Conservation (phyloP, 768 basidiomycete species). For the Mycena belliarum region DNA sequence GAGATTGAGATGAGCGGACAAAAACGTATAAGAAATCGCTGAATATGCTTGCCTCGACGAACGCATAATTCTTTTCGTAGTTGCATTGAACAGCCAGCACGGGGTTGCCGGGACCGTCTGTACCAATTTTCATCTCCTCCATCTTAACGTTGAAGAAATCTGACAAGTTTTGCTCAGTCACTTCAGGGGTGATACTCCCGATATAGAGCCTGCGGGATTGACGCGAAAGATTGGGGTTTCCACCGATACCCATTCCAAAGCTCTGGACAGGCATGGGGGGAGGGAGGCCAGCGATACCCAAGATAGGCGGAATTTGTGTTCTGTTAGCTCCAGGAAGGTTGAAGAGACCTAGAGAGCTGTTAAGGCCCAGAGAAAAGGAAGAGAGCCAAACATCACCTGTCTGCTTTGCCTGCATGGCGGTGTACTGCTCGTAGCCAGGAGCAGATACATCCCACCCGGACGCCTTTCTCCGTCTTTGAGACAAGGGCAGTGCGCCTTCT, state of each 20-base stretch:
- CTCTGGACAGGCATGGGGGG: slow-evolving; percentile 82
- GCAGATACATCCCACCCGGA: slow-evolving; percentile 98
- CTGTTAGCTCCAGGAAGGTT: slow-evolving; percentile 95
- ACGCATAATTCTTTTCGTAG: slow-evolving; percentile 98
- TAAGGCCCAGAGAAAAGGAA: slow-evolving; percentile 12
- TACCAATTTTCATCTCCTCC: slow-evolving; percentile 88
- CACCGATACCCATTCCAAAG: slow-evolving; percentile 84
- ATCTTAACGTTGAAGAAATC: slow-evolving; percentile 97
- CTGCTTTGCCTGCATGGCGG: slow-evolving; percentile 96
- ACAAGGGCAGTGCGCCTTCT: slow-evolving; percentile 75
- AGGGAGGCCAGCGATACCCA: slow-evolving; percentile 79
- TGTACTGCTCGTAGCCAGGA: slow-evolving; percentile 92
- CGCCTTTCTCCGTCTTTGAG: slow-evolving; percentile 84
- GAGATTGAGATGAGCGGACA: slow-evolving; percentile 17
- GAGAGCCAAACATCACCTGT: slow-evolving; percentile 60
- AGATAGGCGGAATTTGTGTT: slow-evolving; percentile 81
- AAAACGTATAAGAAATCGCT: background rate
- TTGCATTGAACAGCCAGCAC: slow-evolving; percentile 95
- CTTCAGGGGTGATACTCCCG: slow-evolving; percentile 92
- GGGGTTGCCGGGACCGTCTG: slow-evolving; percentile 82
- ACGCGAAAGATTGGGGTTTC: slow-evolving; percentile 86
- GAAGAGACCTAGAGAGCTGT: slow-evolving; percentile 82
- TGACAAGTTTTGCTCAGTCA: slow-evolving; percentile 88
- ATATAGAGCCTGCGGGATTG: slow-evolving; percentile 96
- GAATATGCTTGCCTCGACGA: slow-evolving; percentile 74